Conservation (phyloP, 1,139 yeast genomes). For the Saccharomyces hybrid region DNA sequence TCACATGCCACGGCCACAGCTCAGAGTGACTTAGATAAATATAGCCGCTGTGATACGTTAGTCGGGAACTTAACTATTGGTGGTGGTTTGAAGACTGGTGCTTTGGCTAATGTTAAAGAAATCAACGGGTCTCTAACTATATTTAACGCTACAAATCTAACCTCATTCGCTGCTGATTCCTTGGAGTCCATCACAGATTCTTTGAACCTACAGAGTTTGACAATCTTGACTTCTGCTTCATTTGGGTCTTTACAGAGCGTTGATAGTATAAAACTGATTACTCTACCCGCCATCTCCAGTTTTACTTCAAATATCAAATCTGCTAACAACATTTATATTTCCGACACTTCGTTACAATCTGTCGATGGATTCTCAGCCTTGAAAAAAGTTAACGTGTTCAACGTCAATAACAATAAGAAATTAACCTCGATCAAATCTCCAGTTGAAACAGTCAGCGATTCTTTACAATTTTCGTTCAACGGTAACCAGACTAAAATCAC, state of each 20-base stretch:
- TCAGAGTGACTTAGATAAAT: constrained; percentile 67
- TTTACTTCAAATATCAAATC: constrained; percentile 71
- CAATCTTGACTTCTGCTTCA: constrained; percentile 59
- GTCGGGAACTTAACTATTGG: constrained; percentile 69
- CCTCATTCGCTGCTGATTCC: constrained; percentile 66
- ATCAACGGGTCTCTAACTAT: constrained; percentile 70
- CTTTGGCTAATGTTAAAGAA: constrained; percentile 53
- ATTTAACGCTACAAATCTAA: constrained; percentile 56
- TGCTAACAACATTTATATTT: constrained; percentile 64
- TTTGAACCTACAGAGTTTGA: constrained; percentile 55
- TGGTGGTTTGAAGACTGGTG: constrained; percentile 54
- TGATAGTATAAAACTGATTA: constrained; percentile 68
- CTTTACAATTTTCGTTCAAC: constrained; percentile 76
- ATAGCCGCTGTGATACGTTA: constrained; percentile 70
- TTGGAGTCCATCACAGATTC: constrained; percentile 68
- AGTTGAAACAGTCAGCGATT: constrained; percentile 64
- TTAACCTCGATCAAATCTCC: constrained; percentile 64
- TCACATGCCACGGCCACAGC: constrained; percentile 64
- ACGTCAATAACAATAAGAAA: constrained; percentile 82
- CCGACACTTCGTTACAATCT: constrained; percentile 78
- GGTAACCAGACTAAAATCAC: constrained; percentile 63
- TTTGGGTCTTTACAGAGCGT: constrained; percentile 77
- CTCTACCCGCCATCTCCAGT: constrained; percentile 71
- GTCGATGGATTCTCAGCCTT: constrained; percentile 73
- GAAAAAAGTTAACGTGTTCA: constrained; percentile 59